Evolutionary conservation across 2,329 filamentous ascomycete genomes (phyloP).

Genomic region (Xylariaceae sp.): DNA sequence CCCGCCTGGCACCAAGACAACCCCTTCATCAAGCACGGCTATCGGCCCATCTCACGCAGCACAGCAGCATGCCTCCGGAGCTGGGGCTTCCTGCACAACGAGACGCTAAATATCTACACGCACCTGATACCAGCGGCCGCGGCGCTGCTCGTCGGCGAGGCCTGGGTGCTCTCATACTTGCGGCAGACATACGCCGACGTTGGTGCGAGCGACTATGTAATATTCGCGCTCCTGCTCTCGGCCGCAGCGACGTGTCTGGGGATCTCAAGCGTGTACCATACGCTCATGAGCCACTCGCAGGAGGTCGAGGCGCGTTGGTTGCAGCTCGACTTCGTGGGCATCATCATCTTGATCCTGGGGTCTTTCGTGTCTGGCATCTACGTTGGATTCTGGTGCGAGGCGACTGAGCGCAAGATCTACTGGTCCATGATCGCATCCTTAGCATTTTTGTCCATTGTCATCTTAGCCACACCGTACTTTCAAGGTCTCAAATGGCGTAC

Average conservation of each 20-base stretch:
- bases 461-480: conserved; percentile 44
- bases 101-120: conserved; percentile 66
- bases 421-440: conserved; percentile 63
- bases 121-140: conserved; percentile 64
- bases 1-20: conserved; percentile 57
- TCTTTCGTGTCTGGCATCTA: conserved; percentile 70
- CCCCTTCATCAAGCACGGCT: conserved; percentile 68
- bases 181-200: conserved; percentile 52
- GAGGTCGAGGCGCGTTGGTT: conserved; percentile 66
- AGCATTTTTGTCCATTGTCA: conserved; percentile 41
- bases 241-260: conserved; percentile 58
- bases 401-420: conserved; percentile 59
- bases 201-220: conserved; percentile 55
- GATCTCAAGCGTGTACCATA: conserved; percentile 66
- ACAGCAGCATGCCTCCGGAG: conserved; percentile 61
- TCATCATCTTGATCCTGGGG: conserved; percentile 70
- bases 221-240: conserved; percentile 61
- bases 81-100: conserved; percentile 66
- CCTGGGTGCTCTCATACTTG: conserved; percentile 40
- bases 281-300: conserved; percentile 69
- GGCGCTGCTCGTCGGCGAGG: conserved; percentile 44
- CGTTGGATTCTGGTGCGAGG: conserved; percentile 64
- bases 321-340: conserved; percentile 72
- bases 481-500: conserved; percentile 45
- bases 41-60: conserved; percentile 66